Evolutionary conservation across 805 yeast genomes (phyloP), one percentile per base, ranked within the genome.

Genomic region (Candida krabiensis): DNA sequence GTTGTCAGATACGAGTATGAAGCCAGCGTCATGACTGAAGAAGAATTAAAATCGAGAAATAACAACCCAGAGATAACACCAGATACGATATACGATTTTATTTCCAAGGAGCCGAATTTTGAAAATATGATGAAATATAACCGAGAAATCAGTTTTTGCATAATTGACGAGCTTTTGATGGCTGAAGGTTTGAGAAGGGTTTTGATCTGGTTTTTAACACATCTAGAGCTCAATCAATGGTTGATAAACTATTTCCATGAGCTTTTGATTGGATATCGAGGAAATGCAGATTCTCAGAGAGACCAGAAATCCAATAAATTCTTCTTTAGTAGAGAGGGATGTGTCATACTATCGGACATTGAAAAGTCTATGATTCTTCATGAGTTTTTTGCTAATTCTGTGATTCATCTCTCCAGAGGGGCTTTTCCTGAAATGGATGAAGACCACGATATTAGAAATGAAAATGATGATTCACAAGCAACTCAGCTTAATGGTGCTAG

Each of bases 91-190:
- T 73, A 77, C 50, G 65, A 68, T 32, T 63, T 59, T 39, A 67
- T 77, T 62, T 66, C 72, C 26, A 53, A 64, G 7, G 68, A 64
- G 39, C 55, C 53, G 58, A 64, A 66, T 2, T 79, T 82, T 54
- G 83, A 77, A 44, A 64, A 71, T 27, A 48, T 58, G 55, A 50
- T 82, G 14, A 67, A 67, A 17, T 61, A 64, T 38, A 80, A 82
- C 52, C 77, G 77, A 4, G 63, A 69, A 9, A 61, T 79, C 3
- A 73, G 80, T 0, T 73, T 77, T 54, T 64, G 73, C 13, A 63
- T 83, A 36, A 63, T 83, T 55, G 89, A 83, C 58, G 91, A 85
- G 58, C 63, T 85, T 69, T 63, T 84, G 37, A 82, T 83, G 86
- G 75, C 80, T 35, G 63, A 66, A 39, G 88, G 88, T 0, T 73